phyloP scores from a whole-genome alignment of 345 rosid species.

The Salix arbutifolia region DNA sequence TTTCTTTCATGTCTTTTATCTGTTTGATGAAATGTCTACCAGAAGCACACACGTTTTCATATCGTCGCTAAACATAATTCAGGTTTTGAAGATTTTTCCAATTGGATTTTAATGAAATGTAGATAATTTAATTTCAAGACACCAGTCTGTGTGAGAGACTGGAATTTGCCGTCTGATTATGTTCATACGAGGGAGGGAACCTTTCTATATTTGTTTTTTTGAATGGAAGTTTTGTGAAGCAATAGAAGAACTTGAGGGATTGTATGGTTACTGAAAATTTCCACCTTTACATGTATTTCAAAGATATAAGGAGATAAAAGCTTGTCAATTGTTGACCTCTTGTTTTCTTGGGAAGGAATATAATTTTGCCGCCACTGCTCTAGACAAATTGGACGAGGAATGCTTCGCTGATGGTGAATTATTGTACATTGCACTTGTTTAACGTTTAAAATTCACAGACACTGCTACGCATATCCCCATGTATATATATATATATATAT shows the following conservation, averaged over 20 bases:
- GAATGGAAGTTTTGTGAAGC: no score
- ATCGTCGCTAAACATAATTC: no score
- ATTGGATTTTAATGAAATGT: neutral
- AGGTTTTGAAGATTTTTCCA: neutral
- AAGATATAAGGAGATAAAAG: no score
- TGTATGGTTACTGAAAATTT: neutral
- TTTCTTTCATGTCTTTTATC: neutral
- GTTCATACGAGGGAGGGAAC: neutral
- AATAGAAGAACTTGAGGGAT: neutral
- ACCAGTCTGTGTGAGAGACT: neutral
- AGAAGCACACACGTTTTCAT: neutral
- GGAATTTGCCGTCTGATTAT: neutral
- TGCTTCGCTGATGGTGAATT: no score
- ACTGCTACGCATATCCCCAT: no score
- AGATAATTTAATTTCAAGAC: neutral
- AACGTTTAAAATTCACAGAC: no score
- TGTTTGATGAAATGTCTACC: conserved; percentile 53
- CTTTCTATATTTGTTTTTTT: neutral
- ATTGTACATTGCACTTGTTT: no score
- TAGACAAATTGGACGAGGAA: no score
- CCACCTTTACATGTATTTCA: neutral
- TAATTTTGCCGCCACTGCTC: no score
- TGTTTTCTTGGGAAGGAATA: no score
- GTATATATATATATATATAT: no score
- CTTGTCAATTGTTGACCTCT: no score